phyloP scores from a whole-genome alignment of 2,329 filamentous ascomycete genomes.

The Whalleya microplaca region DNA sequence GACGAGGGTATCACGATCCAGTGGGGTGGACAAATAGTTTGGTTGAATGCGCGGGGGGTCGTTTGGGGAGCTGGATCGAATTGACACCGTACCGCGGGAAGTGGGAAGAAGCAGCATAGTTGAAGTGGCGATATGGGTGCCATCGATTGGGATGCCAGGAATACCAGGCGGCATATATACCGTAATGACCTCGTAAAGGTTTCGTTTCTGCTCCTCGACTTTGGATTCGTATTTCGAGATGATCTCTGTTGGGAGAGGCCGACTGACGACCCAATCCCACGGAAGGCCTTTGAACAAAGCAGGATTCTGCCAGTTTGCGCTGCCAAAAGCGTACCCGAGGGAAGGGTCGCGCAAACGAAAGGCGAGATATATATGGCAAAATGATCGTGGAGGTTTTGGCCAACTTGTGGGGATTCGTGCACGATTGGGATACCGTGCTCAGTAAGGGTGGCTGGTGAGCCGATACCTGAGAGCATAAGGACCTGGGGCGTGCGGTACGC shows the following conservation, averaged over 20 bases:
- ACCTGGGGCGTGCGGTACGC: constrained; percentile 39
- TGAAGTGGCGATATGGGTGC: constrained; percentile 29
- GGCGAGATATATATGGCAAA: constrained; percentile 28
- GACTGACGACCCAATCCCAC: constrained; percentile 31
- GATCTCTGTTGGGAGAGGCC: constrained; percentile 23
- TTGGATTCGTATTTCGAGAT: constrained; percentile 16
- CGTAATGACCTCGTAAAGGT: constrained; percentile 28
- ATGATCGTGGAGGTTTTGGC: constrained; percentile 34
- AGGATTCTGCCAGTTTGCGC: constrained; percentile 22
- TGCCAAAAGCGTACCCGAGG: constrained; percentile 31
- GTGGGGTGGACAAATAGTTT: constrained; percentile 18
- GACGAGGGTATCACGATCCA: constrained; percentile 23
- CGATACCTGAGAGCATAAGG: constrained; percentile 41
- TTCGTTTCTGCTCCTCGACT: constrained; percentile 11
- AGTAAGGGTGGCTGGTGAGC: constrained; percentile 31
- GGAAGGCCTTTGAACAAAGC: constrained; percentile 28
- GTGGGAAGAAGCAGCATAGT: constrained; percentile 31
- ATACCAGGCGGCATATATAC: constrained; percentile 26
- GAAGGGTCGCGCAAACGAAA: constrained; percentile 32
- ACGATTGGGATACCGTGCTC: constrained; percentile 41
- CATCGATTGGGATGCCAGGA: constrained; percentile 27
- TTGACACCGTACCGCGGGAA: constrained; percentile 23
- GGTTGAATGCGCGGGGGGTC: constrained; percentile 23
- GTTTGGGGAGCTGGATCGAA: constrained; percentile 17
- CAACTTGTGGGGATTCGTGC: constrained; percentile 36